Conservation (phyloP, 805 yeast genomes). For the Ogataea nitratoaversa region DNA sequence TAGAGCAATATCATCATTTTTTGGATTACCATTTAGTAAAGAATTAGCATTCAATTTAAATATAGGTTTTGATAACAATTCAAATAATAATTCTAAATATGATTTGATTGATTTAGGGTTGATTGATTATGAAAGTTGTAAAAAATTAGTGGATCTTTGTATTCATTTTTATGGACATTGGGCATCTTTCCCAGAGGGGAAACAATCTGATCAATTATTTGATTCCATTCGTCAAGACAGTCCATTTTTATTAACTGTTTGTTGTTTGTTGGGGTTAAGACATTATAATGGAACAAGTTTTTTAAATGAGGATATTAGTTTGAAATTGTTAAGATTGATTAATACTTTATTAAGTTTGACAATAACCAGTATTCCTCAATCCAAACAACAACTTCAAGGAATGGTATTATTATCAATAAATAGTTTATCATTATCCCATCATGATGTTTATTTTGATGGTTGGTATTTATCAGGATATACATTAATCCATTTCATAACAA, state of each 20-base stretch:
- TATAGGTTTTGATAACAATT: constrained; percentile 2
- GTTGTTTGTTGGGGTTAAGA: constrained; percentile 56
- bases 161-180: constrained; percentile 61
- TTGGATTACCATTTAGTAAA: constrained; percentile 23
- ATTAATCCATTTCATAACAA: constrained; percentile 54
- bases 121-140: constrained; percentile 40
- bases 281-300: constrained; percentile 25
- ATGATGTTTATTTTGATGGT: constrained; percentile 53
- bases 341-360: constrained; percentile 42
- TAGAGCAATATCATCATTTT: constrained; percentile 14
- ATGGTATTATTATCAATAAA: constrained; percentile 58
- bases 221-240: constrained; percentile 44
- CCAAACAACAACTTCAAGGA: constrained; percentile 55
- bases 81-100: constrained; percentile 9
- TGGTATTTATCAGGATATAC: constrained; percentile 68
- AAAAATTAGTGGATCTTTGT: constrained; percentile 45
- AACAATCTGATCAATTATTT: constrained; percentile 41
- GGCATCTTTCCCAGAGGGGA: constrained; percentile 56
- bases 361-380: constrained; percentile 38
- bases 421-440: constrained; percentile 52
- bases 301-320: constrained; percentile 28
- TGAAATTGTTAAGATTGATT: constrained; percentile 41
- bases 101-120: constrained; percentile 35
- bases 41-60: constrained; percentile 22
- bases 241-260: constrained; percentile 56